These are phyloP conservation scores for Xylaria sp. DNA, from an alignment of 2,329 filamentous ascomycete species.

Conservation along the genomic window DNA sequence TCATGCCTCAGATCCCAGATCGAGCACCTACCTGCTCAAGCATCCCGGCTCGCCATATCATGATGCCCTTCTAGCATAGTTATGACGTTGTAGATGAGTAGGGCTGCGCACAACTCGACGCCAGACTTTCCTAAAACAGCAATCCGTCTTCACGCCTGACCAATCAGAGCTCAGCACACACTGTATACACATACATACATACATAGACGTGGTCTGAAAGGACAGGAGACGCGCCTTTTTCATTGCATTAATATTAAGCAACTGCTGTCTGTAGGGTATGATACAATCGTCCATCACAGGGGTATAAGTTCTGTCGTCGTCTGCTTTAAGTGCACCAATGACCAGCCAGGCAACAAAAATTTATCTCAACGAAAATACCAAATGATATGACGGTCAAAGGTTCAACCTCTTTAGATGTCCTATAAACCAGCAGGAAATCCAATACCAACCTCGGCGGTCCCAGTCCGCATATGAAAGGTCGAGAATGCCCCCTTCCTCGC, in stretches of 20 bases:
- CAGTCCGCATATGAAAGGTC: background rate
- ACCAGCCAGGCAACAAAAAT: background rate
- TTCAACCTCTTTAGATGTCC: background rate
- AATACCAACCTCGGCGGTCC: background rate
- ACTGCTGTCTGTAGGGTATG: background rate
- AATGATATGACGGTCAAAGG: background rate
- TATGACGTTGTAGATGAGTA: background rate
- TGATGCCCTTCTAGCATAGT: background rate
- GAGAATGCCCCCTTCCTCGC: background rate
- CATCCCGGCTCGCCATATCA: background rate
- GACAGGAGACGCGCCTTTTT: background rate
- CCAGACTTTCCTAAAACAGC: slow-evolving; percentile 32
- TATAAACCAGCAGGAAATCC: background rate
- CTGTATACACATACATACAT: background rate
- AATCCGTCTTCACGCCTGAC: background rate
- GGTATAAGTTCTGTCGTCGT: background rate
- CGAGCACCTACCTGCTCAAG: background rate
- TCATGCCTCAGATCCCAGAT: background rate
- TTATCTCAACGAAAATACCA: background rate
- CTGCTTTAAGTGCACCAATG: background rate
- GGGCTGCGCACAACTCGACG: background rate
- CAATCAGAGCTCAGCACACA: slow-evolving; percentile 18
- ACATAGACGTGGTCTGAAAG: background rate
- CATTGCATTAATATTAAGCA: background rate
- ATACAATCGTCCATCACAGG: background rate